A percentile compares a stretch with the other conserved stretches of the same genome.
These are phyloP conservation scores for Claviceps purpurea DNA, from an alignment of 2,329 filamentous ascomycete genomes.

Conservation along the genomic window DNA sequence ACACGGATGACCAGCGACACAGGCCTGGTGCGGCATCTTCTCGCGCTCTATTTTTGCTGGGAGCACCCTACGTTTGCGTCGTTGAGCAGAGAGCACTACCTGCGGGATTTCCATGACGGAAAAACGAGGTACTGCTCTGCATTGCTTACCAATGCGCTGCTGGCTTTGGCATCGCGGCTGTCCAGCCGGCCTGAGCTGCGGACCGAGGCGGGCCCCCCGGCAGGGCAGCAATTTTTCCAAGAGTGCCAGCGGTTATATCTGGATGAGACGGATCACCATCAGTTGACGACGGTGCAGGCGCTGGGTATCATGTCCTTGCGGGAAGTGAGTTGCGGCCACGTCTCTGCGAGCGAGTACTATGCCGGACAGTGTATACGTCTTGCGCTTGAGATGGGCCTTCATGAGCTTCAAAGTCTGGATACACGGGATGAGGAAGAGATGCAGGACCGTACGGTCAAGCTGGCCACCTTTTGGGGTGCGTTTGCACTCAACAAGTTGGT, in stretches of 20 bases:
- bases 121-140: slow-evolving; percentile 51
- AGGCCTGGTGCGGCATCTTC: slow-evolving; percentile 45
- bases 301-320: slow-evolving; percentile 62
- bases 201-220: slow-evolving; percentile 42
- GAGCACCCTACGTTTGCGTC: slow-evolving; percentile 62
- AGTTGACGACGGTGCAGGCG: slow-evolving; percentile 57
- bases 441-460: slow-evolving; percentile 41
- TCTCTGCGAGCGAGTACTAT: slow-evolving; percentile 59
- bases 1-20: slow-evolving; percentile 46
- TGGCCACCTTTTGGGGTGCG: slow-evolving; percentile 47
- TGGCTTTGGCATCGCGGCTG: slow-evolving; percentile 53
- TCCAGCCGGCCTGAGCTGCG: slow-evolving; percentile 50
- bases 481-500: slow-evolving; percentile 50
- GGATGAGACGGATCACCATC: slow-evolving; percentile 42
- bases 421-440: slow-evolving; percentile 26
- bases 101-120: slow-evolving; percentile 48
- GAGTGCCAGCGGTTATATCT: slow-evolving; percentile 49
- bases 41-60: slow-evolving; percentile 60
- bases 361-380: slow-evolving; percentile 58
- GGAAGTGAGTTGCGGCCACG: slow-evolving; percentile 56
- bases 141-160: slow-evolving; percentile 49
- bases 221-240: slow-evolving; percentile 59
- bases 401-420: slow-evolving; percentile 30
- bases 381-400: slow-evolving; percentile 56
- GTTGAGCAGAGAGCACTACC: slow-evolving; percentile 56